Evolutionary conservation across 768 basidiomycete genomes (phyloP).

Genomic region (Russula emetica): DNA sequence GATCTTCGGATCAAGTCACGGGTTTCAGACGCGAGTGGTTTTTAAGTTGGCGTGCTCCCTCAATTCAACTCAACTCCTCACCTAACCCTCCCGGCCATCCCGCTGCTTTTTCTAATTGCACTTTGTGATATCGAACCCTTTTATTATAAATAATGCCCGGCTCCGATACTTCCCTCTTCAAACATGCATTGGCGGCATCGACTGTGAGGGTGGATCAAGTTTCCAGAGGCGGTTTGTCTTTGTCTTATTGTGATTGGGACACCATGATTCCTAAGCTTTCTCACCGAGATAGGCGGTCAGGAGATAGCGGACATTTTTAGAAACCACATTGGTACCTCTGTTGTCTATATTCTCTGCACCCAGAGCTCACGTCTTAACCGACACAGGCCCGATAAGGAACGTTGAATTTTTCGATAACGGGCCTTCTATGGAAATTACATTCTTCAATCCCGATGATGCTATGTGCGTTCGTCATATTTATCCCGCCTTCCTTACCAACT

Average conservation of each 20-base stretch:
- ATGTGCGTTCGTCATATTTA: conserved; percentile 39
- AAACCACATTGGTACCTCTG: conserved; percentile 49
- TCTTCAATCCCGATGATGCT: conserved; percentile 49
- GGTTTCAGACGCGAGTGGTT: conserved; percentile 7
- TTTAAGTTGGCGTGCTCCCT: neutral
- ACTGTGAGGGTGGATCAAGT: conserved; percentile 26
- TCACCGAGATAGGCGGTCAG: conserved; percentile 35
- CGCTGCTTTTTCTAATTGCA: neutral
- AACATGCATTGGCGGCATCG: conserved; percentile 17
- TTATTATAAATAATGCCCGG: conserved; percentile 1
- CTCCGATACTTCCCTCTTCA: conserved; percentile 19
- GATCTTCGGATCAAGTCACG: conserved; percentile 17
- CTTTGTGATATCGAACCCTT: neutral
- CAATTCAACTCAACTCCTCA: neutral
- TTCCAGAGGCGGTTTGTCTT: conserved; percentile 21
- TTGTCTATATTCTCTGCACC: conserved; percentile 7
- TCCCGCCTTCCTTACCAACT: conserved; percentile 11
- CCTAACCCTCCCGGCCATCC: neutral
- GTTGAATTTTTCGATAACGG: conserved; percentile 30
- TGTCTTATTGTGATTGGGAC: neutral
- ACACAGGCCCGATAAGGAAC: conserved; percentile 19
- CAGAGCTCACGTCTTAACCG: conserved; percentile 1
- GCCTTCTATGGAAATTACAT: conserved; percentile 48
- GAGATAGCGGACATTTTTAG: conserved; percentile 57
- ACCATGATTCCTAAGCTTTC: neutral